Evolutionary conservation across 495 filamentous ascomycete species (phyloP).

Genomic region (Apiosordaria backusii): DNA sequence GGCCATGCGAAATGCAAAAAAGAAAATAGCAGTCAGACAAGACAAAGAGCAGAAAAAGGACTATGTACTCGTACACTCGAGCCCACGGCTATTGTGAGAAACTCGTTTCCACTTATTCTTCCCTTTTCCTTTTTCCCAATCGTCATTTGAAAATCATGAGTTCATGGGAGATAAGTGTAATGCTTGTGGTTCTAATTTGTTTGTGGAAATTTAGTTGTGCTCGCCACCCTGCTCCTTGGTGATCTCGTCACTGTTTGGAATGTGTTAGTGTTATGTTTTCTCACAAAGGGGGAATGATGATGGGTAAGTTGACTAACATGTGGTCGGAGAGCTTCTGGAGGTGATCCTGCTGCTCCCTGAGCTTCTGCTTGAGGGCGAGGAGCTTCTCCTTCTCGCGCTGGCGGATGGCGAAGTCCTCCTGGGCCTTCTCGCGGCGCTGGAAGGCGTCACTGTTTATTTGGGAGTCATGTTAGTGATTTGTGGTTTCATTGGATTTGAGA

Average conservation of each 20-base stretch:
- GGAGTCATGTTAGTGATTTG: neutral
- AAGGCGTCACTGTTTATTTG: conserved; percentile 75
- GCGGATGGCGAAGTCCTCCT: conserved; percentile 77
- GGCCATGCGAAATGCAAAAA: neutral
- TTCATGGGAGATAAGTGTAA: neutral
- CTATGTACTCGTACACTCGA: neutral
- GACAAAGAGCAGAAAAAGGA: neutral
- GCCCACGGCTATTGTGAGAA: neutral
- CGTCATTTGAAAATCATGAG: neutral
- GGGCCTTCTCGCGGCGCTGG: conserved; percentile 82
- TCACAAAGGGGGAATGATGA: neutral
- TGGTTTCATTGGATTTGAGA: neutral
- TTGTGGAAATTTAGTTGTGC: conserved; percentile 55
- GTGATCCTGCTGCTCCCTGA: conserved; percentile 73
- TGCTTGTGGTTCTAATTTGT: too few species aligned
- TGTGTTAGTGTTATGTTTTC: neutral
- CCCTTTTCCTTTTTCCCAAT: neutral
- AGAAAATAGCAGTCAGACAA: neutral
- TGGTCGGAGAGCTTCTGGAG: conserved; percentile 78
- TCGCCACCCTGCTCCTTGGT: conserved; percentile 66
- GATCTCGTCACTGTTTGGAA: conserved; percentile 57
- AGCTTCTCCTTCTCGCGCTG: conserved; percentile 85
- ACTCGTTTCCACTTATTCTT: neutral
- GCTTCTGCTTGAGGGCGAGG: conserved; percentile 68
- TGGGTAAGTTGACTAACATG: conserved; percentile 57